Evolutionary conservation across 768 basidiomycete species (phyloP), one percentile per base, ranked within the genome.

Genomic region (Pleurotus djamor): DNA sequence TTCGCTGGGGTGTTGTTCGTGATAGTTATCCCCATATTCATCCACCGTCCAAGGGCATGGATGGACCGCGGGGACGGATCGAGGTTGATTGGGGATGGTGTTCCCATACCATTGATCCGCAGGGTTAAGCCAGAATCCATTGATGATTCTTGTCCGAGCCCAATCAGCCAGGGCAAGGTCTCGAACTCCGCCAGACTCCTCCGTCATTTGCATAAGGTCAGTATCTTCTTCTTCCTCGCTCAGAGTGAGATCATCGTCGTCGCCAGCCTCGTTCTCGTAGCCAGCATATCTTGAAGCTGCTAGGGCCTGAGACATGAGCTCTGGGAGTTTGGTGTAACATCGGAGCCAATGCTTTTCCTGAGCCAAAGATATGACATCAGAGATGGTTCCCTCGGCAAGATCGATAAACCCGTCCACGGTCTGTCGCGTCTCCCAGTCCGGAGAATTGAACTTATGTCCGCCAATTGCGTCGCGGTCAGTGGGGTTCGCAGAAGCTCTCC

Each of bases 121-220:
- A 8, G 90, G 91, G 52, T 81, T 87, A 47, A 86, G 71, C 90
- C 91, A 92, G 64, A 84, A 80, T 2, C 91, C 91, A 58, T 92
- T 89, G 16, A 92, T 71, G 50, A 92, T 86, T 49, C 89, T 74
- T 17, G 76, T 79, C 36, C 91, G 77, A 4, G 87, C 87, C 88
- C 88, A 91, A 63, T 89, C 89, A 10, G 79, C 76, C 55, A 91
- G 72, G 1, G 91, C 88, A 47, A 91, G 72, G 48, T 83, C 80
- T 16, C 75, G 69, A 10, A 80, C 77, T 16, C 75, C 73, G 34
- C 71, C 67, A 10, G 59, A 48, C 49, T 79, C 72, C 48, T 80
- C 79, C n/a, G 72, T 69, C 64, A 74, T 68, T 62, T 77, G 72
- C 65, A 78, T 68, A 34, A 76, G 52, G 48, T 79, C 79, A 5